Evolutionary conservation across 2,329 filamentous ascomycete genomes (phyloP).

Genomic region (Hypoxylon sp.): DNA sequence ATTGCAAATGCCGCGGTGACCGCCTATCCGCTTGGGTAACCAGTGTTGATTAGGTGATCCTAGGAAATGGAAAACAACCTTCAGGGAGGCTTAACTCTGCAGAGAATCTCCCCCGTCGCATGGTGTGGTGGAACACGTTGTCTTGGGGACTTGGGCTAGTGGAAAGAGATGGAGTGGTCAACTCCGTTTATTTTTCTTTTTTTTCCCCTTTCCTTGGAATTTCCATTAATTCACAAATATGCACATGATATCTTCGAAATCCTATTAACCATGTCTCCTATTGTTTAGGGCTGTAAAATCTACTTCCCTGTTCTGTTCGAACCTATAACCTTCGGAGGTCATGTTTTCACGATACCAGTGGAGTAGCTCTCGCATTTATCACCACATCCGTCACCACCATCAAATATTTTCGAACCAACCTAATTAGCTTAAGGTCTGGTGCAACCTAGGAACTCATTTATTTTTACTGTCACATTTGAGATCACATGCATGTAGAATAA

Average conservation of each 20-base stretch:
- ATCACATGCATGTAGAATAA: background rate
- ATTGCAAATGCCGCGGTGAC: conserved; percentile 75
- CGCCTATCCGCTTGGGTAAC: conserved; percentile 75
- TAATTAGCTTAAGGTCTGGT: no score
- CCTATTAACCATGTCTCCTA: no score
- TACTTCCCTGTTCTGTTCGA: conserved; percentile 12
- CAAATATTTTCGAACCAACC: background rate
- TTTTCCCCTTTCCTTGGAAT: conserved; percentile 47
- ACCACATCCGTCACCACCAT: background rate
- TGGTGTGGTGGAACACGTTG: conserved; percentile 77
- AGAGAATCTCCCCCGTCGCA: conserved; percentile 77
- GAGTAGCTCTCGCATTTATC: background rate
- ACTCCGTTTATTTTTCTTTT: conserved; percentile 57
- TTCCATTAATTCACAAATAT: no score
- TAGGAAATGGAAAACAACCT: conserved; percentile 77
- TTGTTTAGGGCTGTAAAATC: conserved; percentile 14
- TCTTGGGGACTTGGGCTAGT: conserved; percentile 69
- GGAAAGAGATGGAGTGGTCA: conserved; percentile 66
- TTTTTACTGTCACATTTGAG: background rate
- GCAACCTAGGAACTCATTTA: no score
- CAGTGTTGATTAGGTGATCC: conserved; percentile 71
- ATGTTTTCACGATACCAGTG: conserved; percentile 6
- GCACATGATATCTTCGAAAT: no score
- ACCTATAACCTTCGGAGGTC: conserved; percentile 15
- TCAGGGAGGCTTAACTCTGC: conserved; percentile 80